These are phyloP conservation scores for Trypanosomatidae sp. DNA, from an alignment of 208 protist genomes.

Conservation along the genomic window DNA sequence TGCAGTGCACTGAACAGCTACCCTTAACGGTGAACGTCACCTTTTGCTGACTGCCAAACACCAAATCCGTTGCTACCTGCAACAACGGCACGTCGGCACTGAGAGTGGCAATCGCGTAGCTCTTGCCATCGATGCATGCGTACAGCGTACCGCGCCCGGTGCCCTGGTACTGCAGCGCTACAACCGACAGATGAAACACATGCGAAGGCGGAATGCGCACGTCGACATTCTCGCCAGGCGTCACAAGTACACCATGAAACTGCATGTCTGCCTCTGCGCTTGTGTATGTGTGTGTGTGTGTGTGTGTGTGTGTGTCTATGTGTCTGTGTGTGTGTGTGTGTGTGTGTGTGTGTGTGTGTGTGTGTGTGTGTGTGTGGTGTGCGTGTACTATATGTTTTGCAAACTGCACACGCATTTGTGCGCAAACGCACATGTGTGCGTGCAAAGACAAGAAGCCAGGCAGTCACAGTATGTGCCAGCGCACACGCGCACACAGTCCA, in stretches of 20 bases:
- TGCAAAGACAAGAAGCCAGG: too few relatives aligned
- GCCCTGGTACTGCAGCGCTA: conserved; percentile 45
- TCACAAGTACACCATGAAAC: too few relatives aligned
- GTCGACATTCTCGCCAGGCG: conserved; percentile 47
- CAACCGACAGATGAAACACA: conserved; percentile 64
- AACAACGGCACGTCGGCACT: conserved; percentile 38
- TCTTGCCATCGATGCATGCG: conserved; percentile 66
- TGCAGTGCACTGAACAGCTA: conserved; percentile 47
- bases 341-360: neutral
- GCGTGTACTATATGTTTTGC: neutral
- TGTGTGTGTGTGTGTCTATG: neutral
- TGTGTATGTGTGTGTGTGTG: neutral
- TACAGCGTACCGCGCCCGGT: conserved; percentile 70
- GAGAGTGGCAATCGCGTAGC: conserved; percentile 57
- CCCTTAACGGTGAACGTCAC: conserved; percentile 75
- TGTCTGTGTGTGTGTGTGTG: neutral
- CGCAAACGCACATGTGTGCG: too few relatives aligned
- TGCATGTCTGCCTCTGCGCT: neutral
- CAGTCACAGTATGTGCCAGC: too few relatives aligned
- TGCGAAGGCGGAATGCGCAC: conserved; percentile 25
- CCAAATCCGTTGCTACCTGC: conserved; percentile 57
- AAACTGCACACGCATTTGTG: too few relatives aligned
- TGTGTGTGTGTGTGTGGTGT: neutral
- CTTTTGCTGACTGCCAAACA: conserved; percentile 69
- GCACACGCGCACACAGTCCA: too few relatives aligned